Percentiles rank a stretch among this genome's conserved stretches.
phyloP scores from a whole-genome alignment of 371 early-diverging fungal species.

The Coemansia sp. region DNA sequence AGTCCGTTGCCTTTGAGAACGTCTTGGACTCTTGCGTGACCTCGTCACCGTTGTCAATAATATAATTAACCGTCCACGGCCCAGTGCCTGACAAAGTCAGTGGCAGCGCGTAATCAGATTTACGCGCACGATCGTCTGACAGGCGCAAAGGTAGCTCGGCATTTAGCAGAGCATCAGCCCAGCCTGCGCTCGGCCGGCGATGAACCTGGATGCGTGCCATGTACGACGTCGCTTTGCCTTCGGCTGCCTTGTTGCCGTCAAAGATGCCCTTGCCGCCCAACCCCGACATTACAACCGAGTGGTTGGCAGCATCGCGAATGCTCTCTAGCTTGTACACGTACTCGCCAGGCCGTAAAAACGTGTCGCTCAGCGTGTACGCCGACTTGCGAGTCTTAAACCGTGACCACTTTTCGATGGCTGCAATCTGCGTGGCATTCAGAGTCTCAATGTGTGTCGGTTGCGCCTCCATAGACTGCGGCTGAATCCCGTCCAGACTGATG shows the following conservation, averaged over 20 bases:
- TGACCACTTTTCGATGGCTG: slow-evolving; percentile 18
- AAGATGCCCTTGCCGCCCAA: slow-evolving; percentile 6
- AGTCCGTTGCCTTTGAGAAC: slow-evolving; percentile 10
- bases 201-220: slow-evolving; percentile 47
- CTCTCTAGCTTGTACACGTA: slow-evolving; percentile 51
- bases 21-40: slow-evolving; percentile 11
- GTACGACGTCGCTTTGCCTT: slow-evolving; percentile 36
- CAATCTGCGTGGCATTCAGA: slow-evolving; percentile 6
- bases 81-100: slow-evolving; percentile 35
- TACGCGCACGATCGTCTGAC: slow-evolving; percentile 45
- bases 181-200: slow-evolving; percentile 31
- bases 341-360: slow-evolving; percentile 50
- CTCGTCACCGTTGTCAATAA: slow-evolving; percentile 13
- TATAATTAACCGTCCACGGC: slow-evolving; percentile 51
- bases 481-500: slow-evolving; percentile 44
- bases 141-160: slow-evolving; percentile 32
- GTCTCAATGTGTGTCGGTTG: not conserved
- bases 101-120: slow-evolving; percentile 26
- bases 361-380: slow-evolving; percentile 42
- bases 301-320: slow-evolving; percentile 52
- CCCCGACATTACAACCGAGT: slow-evolving; percentile 32
- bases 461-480: slow-evolving; percentile 25
- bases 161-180: slow-evolving; percentile 19
- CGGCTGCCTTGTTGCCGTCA: slow-evolving; percentile 11
- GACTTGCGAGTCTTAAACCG: slow-evolving; percentile 32